These are phyloP conservation scores for Lentinula sp. DNA, from an alignment of 768 basidiomycete species.

Conservation along the genomic window DNA sequence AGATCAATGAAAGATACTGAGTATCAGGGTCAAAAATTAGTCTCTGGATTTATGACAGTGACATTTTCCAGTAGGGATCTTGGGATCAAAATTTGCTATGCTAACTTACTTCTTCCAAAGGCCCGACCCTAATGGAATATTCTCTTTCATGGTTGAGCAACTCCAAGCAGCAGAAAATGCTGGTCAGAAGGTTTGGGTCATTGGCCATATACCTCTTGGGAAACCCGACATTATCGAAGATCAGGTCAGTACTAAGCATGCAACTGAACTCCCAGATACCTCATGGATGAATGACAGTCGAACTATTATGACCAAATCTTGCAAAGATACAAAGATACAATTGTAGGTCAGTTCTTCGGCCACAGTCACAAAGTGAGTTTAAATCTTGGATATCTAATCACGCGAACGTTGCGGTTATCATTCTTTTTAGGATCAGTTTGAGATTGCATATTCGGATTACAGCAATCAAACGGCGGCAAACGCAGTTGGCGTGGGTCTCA, in stretches of 20 bases:
- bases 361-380: slow-evolving; percentile 27
- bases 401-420: not conserved
- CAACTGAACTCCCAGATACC: not conserved
- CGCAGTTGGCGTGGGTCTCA: slow-evolving; percentile 24
- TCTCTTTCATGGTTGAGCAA: slow-evolving; percentile 29
- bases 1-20: not conserved
- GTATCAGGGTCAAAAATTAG: slow-evolving; percentile 7
- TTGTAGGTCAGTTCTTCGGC: slow-evolving; percentile 36
- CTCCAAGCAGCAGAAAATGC: slow-evolving; percentile 32
- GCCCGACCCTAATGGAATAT: slow-evolving; percentile 35
- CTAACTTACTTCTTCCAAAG: slow-evolving; percentile 6
- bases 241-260: slow-evolving; percentile 9
- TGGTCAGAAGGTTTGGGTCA: slow-evolving; percentile 33
- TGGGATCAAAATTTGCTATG: not conserved
- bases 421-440: slow-evolving; percentile 27
- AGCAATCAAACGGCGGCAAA: slow-evolving; percentile 21
- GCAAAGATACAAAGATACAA: slow-evolving; percentile 32
- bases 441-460: slow-evolving; percentile 34
- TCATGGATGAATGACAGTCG: slow-evolving; percentile 17
- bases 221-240: slow-evolving; percentile 20
- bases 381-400: not conserved
- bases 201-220: slow-evolving; percentile 29
- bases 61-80: slow-evolving; percentile 21
- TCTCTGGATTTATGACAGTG: slow-evolving; percentile 35
- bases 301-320: slow-evolving; percentile 37